phyloP scores from a whole-genome alignment of 2,329 filamentous ascomycete species.

The Hypoxylon sp. region DNA sequence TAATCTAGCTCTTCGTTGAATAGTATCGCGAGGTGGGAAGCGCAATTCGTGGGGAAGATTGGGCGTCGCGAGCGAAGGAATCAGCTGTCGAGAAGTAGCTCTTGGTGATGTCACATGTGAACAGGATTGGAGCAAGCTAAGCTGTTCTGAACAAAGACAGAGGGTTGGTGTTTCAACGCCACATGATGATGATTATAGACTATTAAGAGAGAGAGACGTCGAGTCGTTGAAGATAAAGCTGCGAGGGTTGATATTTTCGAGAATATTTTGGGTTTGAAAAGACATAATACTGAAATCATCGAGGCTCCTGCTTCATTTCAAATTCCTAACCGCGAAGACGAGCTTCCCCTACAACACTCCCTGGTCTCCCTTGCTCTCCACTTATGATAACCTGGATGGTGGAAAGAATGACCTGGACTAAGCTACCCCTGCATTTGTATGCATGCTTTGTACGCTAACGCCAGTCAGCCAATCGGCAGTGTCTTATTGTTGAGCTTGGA shows the following conservation, averaged over 20 bases:
- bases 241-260: background rate
- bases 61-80: constrained; percentile 23
- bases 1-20: constrained; percentile 4
- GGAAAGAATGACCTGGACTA: constrained; percentile 28
- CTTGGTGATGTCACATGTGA: constrained; percentile 51
- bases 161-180: constrained; percentile 13
- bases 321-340: constrained; percentile 22
- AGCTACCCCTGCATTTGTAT: constrained; percentile 39
- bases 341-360: constrained; percentile 18
- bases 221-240: constrained; percentile 7
- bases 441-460: constrained; percentile 22
- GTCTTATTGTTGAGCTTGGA: constrained; percentile 33
- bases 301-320: constrained; percentile 26
- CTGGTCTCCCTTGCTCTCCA: constrained; percentile 20
- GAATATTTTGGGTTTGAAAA: constrained; percentile 26
- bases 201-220: constrained; percentile 4
- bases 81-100: constrained; percentile 29
- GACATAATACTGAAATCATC: constrained; percentile 40
- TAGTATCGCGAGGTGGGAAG: constrained; percentile 15
- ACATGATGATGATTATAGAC: background rate
- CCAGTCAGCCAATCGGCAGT: constrained; percentile 36
- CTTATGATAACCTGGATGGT: constrained; percentile 17
- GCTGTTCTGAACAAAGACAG: constrained; percentile 31
- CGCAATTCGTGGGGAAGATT: constrained; percentile 14
- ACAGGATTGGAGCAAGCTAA: constrained; percentile 38